Conservation (phyloP, 2,329 filamentous ascomycete genomes). For the Apiospora marii region DNA sequence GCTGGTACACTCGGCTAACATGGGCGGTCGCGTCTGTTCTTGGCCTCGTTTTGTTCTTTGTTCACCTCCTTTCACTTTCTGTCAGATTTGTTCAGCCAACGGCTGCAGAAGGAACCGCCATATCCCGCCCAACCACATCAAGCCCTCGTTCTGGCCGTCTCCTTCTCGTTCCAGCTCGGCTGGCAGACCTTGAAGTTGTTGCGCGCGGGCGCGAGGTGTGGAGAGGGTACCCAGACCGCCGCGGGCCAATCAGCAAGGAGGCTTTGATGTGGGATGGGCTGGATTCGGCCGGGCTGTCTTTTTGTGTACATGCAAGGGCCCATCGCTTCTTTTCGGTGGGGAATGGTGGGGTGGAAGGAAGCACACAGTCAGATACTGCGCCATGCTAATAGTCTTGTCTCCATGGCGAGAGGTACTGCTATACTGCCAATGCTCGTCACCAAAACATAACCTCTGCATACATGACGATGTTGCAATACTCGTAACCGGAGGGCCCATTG, state of each 20-base stretch:
- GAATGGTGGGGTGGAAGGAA: constrained; percentile 18
- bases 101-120: neutral
- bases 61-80: neutral
- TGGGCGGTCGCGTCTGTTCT: neutral
- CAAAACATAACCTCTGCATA: neutral
- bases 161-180: constrained; percentile 2
- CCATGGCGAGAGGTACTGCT: neutral
- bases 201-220: neutral
- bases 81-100: constrained; percentile 12
- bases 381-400: neutral
- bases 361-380: constrained; percentile 13
- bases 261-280: constrained; percentile 22
- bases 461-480: neutral
- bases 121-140: neutral
- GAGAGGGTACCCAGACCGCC: neutral
- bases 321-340: constrained; percentile 20
- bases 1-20: neutral
- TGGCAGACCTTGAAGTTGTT: neutral
- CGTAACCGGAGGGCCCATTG: neutral
- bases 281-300: constrained; percentile 19
- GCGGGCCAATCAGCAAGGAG: neutral
- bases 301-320: constrained; percentile 17
- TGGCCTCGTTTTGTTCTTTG: neutral
- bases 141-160: neutral
- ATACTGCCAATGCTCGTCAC: constrained; percentile 6